These are phyloP conservation scores for Castanea crenata DNA, from an alignment of 306 rosid genomes.

Conservation along the genomic window DNA sequence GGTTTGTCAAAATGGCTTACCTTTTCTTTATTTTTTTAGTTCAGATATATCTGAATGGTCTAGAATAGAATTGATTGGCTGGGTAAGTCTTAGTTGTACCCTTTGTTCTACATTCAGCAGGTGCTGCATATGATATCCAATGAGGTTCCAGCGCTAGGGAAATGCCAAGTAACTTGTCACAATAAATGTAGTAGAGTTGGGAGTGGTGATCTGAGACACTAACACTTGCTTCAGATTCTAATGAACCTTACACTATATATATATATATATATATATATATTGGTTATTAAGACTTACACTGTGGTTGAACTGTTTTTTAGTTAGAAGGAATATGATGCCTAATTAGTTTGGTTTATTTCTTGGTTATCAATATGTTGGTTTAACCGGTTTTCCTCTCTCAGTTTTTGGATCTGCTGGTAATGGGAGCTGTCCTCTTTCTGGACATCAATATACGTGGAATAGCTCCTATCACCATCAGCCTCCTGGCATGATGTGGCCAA, in stretches of 20 bases:
- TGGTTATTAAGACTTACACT: not conserved
- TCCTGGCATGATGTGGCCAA: constrained; percentile 61
- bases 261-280: no score
- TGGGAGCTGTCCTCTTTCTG: constrained; percentile 52
- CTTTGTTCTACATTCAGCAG: not conserved
- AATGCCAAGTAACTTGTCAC: not conserved
- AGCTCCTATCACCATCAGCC: constrained; percentile 65
- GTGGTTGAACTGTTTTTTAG: not conserved
- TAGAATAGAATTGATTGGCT: not conserved
- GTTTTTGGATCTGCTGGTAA: constrained; percentile 53
- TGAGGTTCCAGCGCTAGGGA: not conserved
- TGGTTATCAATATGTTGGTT: constrained; percentile 9
- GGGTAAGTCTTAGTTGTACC: not conserved
- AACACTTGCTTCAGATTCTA: not conserved
- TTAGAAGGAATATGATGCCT: not conserved
- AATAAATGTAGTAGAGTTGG: not conserved
- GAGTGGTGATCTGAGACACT: not conserved
- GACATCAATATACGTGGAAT: constrained; percentile 61
- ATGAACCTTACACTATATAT: not conserved
- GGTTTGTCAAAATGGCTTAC: not conserved
- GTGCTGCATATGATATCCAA: not conserved
- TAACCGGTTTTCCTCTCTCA: constrained; percentile 8
- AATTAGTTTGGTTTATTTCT: not conserved
- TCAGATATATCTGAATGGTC: not conserved
- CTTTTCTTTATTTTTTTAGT: not conserved